Evolutionary conservation across 1,284 basidiomycete genomes (phyloP), one percentile per base, ranked within the genome.

Genomic region (Cerioporus squamosus): DNA sequence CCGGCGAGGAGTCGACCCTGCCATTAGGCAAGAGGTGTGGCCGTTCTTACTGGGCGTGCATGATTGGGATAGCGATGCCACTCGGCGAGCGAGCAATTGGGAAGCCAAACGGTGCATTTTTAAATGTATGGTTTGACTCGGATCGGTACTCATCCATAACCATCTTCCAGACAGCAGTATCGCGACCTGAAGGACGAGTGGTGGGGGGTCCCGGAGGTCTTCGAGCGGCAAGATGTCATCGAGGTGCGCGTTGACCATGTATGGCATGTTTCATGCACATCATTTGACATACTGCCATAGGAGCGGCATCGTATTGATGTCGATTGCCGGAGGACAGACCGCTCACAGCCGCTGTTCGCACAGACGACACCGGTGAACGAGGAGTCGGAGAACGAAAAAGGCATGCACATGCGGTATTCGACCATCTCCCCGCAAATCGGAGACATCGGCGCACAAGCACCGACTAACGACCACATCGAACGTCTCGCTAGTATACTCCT

Each of bases 281-380:
- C 33, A 29, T 22, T 42, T 56, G 29, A 48, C 22, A 18, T 15
- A 17, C 9, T 9, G 40, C 20, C 31, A 6, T 40, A 87, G 82
- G 92, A 96, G 73, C 85, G 90, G 38, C 94, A 95, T 76, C 86
- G 94, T 18, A 94, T 94, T 63, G 90, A 97, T 69, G 96, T 99
- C 51, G 97, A 99, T 71, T 98, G 97, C 69, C 87, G 97, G 51
- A 85, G 97, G 14, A 98, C 97, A n/a, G 97, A 99, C 73, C 85
- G 97, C 17, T 91, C 84, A 17, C 95, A 98, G 62, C 86, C 93
- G 0, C 79, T 97, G 50, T 99, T 97, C 68, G 82, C 88, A 1
- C 81, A 83, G 3, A 60, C 66, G 31, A 63, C 68, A 18, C 62
- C 70, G 20, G 64, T 75, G 23, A 68, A 69, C 39, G 67, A 72